Base-by-base conservation (phyloP, 805 yeast species). In the Yamadazyma scolyti region DNA sequence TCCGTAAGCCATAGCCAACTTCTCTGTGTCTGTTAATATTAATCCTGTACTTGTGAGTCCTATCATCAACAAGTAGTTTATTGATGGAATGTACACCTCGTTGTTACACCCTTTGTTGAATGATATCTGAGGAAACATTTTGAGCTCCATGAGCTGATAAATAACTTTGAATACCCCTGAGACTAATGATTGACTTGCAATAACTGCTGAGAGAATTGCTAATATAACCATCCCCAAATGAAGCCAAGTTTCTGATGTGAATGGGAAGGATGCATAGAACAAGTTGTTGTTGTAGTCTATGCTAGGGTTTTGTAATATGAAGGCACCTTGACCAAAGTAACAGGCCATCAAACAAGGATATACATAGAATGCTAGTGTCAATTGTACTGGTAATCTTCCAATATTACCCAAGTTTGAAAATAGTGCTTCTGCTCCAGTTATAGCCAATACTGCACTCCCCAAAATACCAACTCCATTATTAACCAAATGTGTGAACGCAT, bases 371-470 rank as follows among this genome's bases (percentile, higher is more conserved):
- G 64, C 34, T 25, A 74, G 49, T 6, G 79, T 63, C 8, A 75
- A 31, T 39, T 73, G 77, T 27, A 74, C 60, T 1, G 81, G 71
- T 4, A 57, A 40, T 16, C 60, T 58, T 3, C 78, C 75, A 44
- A 75, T 73, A 44, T 73, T 79, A 4, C 80, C 76, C 30, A 75
- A 59, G 50, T 77, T 82, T 2, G 81, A 79, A 54, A 77, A 77
- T 77, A 77, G 70, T 5, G 82, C 80, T 40, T 77, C 82, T 4
- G 73, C 59, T 19, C 82, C 82, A 0, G 83, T 75, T 16, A 77
- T 52, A 1, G 76, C 58, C 25, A 77, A 65, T 71, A 76, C 66
- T 3, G 73, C 71, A 4, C 73, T 68, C 8, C 73, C 65, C 19
- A 77, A 54, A 2, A 62, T 54, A 44, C 68, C 74, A 17, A 70